Conservation (phyloP, 768 basidiomycete genomes). For the Panaeolus papilionaceus region DNA sequence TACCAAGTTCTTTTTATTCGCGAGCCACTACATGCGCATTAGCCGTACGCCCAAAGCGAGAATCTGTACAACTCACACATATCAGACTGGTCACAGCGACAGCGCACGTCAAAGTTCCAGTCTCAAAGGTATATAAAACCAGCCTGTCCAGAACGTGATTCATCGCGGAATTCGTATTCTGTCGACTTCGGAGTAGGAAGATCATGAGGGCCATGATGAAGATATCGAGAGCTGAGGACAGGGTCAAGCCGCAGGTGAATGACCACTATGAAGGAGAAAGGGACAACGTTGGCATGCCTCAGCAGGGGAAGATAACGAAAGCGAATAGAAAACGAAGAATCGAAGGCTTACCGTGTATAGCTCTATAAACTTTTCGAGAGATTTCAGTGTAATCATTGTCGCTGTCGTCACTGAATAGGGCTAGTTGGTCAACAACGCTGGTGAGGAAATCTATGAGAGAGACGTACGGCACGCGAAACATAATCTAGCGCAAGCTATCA, state of each 20-base stretch:
- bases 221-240: slow-evolving; percentile 56
- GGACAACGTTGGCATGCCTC: background rate
- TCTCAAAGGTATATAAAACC: slow-evolving; percentile 60
- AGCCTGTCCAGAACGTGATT: slow-evolving; percentile 53
- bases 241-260: slow-evolving; percentile 56
- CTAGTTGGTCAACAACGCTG: no score
- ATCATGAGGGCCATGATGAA: slow-evolving; percentile 54
- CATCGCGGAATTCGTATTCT: slow-evolving; percentile 45
- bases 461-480: slow-evolving; percentile 35
- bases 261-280: slow-evolving; percentile 19
- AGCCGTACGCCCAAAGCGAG: no score
- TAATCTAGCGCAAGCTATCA: slow-evolving; percentile 41
- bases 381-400: slow-evolving; percentile 29
- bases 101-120: slow-evolving; percentile 53
- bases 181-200: slow-evolving; percentile 45
- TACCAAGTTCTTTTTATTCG: slow-evolving; percentile 51
- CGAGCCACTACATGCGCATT: slow-evolving; percentile 46
- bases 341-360: slow-evolving; percentile 27
- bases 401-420: slow-evolving; percentile 32
- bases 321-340: background rate
- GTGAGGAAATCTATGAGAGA: background rate
- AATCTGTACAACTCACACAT: slow-evolving; percentile 40
- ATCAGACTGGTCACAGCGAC: slow-evolving; percentile 53
- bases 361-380: slow-evolving; percentile 23
- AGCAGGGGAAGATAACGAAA: background rate